Base-by-base conservation (phyloP, 495 filamentous ascomycete genomes). In the Aspergillus leporis region DNA sequence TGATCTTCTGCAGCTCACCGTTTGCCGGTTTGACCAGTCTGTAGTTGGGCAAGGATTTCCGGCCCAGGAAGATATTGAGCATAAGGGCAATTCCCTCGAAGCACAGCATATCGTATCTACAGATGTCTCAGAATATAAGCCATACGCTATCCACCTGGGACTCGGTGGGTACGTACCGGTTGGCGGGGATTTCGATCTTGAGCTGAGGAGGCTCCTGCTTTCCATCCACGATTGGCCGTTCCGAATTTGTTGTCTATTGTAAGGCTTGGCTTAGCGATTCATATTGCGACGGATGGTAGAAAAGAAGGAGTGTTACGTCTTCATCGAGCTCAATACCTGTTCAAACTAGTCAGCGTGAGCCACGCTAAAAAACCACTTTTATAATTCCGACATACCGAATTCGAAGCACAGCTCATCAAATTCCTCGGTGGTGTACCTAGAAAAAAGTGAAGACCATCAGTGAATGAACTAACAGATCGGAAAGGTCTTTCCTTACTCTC, bases 381-480 rank as follows among this genome's bases (percentile, higher is more conserved):
- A 43, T 34, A 56, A 38, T 10, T 51, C 48, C 56, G 52, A 71
- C 81, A 64, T 74, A 87, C 92, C 94, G 71, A 96, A 99, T 64
- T 99, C 94, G 83, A 99, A 98, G 72, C 94, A 99, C 63, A 99
- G 79, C 68, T 96, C 88, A 69, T 98, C 93, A 71, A 99, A 98
- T 69, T 93, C 90, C 61, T 96, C 85, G 64, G 89, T 90, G 46
- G 93, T 97, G 72, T 92, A 96, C 28, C 90, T 93, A 40, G 34
- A 70, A 60, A 6, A 19, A 38, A 23, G 5, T 13, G 9, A 25
- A 31, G 5, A 43, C 31, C 6, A 16, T 41, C 14, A 32, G 23
- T 13, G 4, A 25, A 46, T 19, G 7, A n/a, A 32, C 13, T 4
- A 19, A 6, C 5, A 18, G 41, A 47, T 32, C 21, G 22, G 0